A percentile compares a stretch with the other conserved stretches of the same genome.
Conservation (phyloP, 192 early-diverging fungal species). For the Coemansia sp. region DNA sequence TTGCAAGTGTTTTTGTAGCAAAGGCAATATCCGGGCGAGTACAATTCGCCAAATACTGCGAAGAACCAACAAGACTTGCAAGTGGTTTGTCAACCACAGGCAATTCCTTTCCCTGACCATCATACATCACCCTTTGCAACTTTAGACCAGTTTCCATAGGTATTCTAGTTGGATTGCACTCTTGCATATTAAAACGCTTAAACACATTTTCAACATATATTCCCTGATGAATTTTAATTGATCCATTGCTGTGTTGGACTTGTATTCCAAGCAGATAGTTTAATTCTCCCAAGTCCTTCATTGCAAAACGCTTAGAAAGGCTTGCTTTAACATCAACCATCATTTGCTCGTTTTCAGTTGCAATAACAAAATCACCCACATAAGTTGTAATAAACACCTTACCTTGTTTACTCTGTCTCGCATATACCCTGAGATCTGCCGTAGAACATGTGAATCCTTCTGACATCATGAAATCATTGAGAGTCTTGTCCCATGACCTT, state of each 20-base stretch:
- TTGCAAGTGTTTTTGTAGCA: no score
- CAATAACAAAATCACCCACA: constrained; percentile 17
- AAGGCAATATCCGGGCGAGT: no score
- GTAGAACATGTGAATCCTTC: constrained; percentile 1
- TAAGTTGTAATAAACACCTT: constrained; percentile 10
- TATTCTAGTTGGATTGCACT: background rate
- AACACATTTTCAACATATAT: background rate
- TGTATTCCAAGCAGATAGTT: constrained; percentile 4
- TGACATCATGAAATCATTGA: background rate
- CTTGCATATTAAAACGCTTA: background rate
- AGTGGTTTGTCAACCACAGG: background rate
- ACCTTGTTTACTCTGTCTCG: background rate
- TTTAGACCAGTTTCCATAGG: constrained; percentile 6
- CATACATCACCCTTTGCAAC: background rate
- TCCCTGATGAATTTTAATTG: background rate
- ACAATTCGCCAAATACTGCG: no score
- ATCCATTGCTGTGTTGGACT: background rate
- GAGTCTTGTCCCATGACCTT: constrained; percentile 6
- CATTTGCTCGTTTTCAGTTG: background rate
- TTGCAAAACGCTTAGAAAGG: background rate
- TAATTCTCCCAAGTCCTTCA: constrained; percentile 9
- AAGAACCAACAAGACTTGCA: no score
- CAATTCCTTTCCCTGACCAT: background rate
- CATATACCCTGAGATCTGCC: constrained; percentile 1
- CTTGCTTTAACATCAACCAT: background rate